A percentile compares a stretch with the other conserved stretches of the same genome.
Evolutionary conservation across 192 early-diverging fungal species (phyloP).

Genomic region (Geranomyces michiganensis): DNA sequence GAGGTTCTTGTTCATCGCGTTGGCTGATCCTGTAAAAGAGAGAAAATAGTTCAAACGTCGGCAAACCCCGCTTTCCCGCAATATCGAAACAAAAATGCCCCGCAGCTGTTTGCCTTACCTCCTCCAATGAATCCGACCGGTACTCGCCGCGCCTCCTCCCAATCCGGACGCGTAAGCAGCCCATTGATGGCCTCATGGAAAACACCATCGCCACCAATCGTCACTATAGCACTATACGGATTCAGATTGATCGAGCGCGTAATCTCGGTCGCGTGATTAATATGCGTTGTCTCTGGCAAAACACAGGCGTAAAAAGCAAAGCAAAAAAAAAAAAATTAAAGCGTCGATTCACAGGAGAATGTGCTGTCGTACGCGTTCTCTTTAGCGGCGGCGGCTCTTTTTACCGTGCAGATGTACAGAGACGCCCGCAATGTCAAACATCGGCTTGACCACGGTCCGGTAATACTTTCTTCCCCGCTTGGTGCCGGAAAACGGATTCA

Average conservation of each 20-base stretch:
- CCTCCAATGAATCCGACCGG: constrained; percentile 66
- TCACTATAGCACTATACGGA: constrained; percentile 61
- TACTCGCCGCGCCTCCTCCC: constrained; percentile 53
- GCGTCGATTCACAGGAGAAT: too few species aligned
- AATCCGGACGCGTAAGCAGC: constrained; percentile 72
- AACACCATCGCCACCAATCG: constrained; percentile 79
- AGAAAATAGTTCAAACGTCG: neutral
- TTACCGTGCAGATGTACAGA: constrained; percentile 31
- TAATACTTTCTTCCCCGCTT: constrained; percentile 65
- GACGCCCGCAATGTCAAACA: constrained; percentile 66
- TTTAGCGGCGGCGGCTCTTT: too few species aligned
- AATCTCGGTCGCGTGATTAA: constrained; percentile 66
- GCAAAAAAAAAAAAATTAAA: neutral
- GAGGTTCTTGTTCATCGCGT: constrained; percentile 51
- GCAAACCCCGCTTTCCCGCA: neutral
- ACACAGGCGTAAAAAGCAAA: neutral
- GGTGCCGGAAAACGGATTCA: constrained; percentile 78
- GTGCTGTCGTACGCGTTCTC: too few species aligned
- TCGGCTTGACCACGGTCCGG: constrained; percentile 55
- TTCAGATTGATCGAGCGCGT: constrained; percentile 57
- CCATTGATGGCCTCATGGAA: constrained; percentile 83
- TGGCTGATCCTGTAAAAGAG: constrained; percentile 34
- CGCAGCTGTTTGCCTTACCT: constrained; percentile 15
- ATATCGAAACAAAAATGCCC: neutral
- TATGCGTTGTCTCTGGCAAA: constrained; percentile 59